phyloP scores from a whole-genome alignment of 164 flowering plant species.

The Chimonanthus salicifolius region DNA sequence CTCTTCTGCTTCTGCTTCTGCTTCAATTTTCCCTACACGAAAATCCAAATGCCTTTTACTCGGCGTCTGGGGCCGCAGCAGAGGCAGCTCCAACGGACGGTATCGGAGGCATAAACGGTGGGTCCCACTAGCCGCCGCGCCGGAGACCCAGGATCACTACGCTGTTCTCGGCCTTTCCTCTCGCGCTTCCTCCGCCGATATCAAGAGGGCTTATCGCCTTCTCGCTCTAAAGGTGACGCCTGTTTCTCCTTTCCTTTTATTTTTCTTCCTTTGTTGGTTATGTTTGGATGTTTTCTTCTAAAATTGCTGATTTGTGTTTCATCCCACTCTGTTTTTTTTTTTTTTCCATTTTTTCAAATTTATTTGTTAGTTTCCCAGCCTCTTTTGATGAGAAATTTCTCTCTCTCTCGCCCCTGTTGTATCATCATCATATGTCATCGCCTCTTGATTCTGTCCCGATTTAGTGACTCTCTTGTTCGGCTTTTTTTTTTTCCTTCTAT shows the following conservation, averaged over 20 bases:
- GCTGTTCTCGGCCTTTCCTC: conserved; percentile 50
- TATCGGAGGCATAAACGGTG: conserved; percentile 8
- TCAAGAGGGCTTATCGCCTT: conserved; percentile 74
- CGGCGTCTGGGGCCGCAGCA: conserved; percentile 1
- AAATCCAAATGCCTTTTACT: not conserved
- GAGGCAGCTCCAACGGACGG: conserved; percentile 1
- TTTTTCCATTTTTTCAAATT: too few species aligned
- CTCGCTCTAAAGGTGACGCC: conserved; percentile 73
- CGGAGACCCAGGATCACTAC: conserved; percentile 57
- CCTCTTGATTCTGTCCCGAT: too few species aligned
- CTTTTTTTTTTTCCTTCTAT: too few species aligned
- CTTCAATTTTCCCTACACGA: conserved; percentile 4
- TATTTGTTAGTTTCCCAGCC: too few species aligned
- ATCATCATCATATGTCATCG: too few species aligned
- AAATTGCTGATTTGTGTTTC: too few species aligned
- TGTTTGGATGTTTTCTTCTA: not conserved
- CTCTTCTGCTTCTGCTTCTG: conserved; percentile 19
- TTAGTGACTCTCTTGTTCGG: too few species aligned
- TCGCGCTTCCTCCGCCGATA: conserved; percentile 50
- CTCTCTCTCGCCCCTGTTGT: too few species aligned
- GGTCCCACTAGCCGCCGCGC: conserved; percentile 25
- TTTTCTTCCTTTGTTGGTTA: not conserved
- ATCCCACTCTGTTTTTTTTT: too few species aligned
- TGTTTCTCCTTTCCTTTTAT: not conserved
- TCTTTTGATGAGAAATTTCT: too few species aligned